Evolutionary conservation across 2,329 filamentous ascomycete genomes (phyloP).

Genomic region (Raffaelea albimanens): DNA sequence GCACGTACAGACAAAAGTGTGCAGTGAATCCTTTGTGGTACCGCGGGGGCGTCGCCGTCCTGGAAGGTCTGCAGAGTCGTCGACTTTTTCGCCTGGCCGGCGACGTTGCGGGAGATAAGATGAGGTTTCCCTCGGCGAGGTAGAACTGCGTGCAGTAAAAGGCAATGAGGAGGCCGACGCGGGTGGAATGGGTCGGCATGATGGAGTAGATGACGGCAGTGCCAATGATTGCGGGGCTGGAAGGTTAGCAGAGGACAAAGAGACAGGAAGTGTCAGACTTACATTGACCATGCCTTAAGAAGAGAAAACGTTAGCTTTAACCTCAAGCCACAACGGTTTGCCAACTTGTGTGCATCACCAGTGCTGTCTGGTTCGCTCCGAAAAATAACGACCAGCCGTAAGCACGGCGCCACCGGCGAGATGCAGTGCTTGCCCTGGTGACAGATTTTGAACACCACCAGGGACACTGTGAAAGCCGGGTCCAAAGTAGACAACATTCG

Average conservation of each 20-base stretch:
- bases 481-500: no score
- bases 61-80: slow-evolving; percentile 24
- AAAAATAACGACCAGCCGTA: background rate
- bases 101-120: slow-evolving; percentile 30
- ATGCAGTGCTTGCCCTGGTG: no score
- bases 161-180: slow-evolving; percentile 26
- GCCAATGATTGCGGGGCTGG: slow-evolving; percentile 27
- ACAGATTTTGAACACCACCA: no score
- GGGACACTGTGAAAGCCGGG: no score
- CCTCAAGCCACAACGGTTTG: background rate
- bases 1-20: slow-evolving; percentile 24
- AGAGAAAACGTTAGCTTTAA: background rate
- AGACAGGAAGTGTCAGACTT: background rate
- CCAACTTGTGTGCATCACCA: background rate
- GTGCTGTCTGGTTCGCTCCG: background rate
- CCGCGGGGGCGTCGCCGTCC: slow-evolving; percentile 10
- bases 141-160: slow-evolving; percentile 37
- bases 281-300: background rate
- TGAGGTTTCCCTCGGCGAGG: slow-evolving; percentile 29
- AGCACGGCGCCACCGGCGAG: no score
- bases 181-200: slow-evolving; percentile 19
- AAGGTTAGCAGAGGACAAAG: no score
- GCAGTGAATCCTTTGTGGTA: slow-evolving; percentile 22
- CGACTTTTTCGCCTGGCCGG: slow-evolving; percentile 34
- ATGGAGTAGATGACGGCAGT: slow-evolving; percentile 29